Evolutionary conservation across 208 protist genomes (phyloP).

Genomic region (Crithidia acanthocephali): DNA sequence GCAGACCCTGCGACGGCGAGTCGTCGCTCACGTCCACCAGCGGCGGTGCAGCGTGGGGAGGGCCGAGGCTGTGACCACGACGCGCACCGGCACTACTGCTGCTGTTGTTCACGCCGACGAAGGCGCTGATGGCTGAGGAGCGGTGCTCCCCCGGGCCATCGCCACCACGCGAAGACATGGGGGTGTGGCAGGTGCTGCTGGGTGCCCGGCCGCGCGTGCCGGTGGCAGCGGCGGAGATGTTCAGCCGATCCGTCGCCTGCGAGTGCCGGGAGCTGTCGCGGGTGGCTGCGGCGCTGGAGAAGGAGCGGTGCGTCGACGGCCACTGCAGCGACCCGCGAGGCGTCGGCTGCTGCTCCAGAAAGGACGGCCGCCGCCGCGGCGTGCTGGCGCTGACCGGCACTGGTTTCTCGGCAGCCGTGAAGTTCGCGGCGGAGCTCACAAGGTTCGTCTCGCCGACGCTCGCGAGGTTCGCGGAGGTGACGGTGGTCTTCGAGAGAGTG

Average conservation of each 20-base stretch:
- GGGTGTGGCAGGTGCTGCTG: conserved; percentile 31
- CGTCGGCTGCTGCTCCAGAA: conserved; percentile 32
- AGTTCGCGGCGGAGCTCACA: not conserved
- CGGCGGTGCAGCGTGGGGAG: conserved; percentile 15
- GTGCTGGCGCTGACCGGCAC: conserved; percentile 11
- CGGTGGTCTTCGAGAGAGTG: conserved; percentile 24
- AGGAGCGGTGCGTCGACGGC: conserved; percentile 47
- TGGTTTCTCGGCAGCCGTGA: not conserved
- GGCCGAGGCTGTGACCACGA: conserved; percentile 5
- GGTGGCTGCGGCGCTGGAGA: conserved; percentile 40
- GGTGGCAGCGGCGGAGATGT: not conserved
- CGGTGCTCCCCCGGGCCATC: conserved; percentile 21
- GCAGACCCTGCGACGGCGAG: conserved; percentile 23
- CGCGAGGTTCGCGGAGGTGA: conserved; percentile 24
- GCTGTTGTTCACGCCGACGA: too few relatives aligned
- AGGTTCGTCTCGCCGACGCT: conserved; percentile 21
- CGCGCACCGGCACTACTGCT: not conserved
- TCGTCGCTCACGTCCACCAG: conserved; percentile 32
- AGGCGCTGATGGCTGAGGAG: conserved; percentile 5
- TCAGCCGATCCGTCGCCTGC: conserved; percentile 18
- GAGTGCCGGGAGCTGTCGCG: conserved; percentile 46
- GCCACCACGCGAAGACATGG: conserved; percentile 17
- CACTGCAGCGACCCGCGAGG: conserved; percentile 40
- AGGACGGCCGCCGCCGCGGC: conserved; percentile 23
- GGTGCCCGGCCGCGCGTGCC: conserved; percentile 3